phyloP scores from a whole-genome alignment of 2,329 filamentous ascomycete species.

The Teratosphaeria epicoccoides region DNA sequence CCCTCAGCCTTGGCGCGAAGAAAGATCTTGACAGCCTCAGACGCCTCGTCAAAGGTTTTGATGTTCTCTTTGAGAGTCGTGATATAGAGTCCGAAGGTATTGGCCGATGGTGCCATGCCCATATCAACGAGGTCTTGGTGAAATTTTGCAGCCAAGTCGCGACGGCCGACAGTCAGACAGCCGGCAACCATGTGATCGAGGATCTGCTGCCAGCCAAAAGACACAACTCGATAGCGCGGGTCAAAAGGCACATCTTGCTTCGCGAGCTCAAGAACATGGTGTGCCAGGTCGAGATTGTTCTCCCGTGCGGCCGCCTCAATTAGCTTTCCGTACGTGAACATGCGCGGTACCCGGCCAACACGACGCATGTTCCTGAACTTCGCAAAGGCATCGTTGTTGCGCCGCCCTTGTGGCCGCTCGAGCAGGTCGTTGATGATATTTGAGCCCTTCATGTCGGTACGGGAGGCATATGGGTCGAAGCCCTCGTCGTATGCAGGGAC shows the following conservation, averaged over 20 bases:
- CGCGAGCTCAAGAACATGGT: conserved; percentile 82
- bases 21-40: conserved; percentile 95
- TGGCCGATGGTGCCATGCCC: conserved; percentile 83
- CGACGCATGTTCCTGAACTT: conserved; percentile 91
- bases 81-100: conserved; percentile 97
- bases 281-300: conserved; percentile 67
- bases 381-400: conserved; percentile 64
- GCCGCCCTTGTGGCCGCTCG: conserved; percentile 64
- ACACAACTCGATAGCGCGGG: conserved; percentile 72
- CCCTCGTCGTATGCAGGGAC: conserved; percentile 58
- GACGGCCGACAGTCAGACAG: conserved; percentile 72
- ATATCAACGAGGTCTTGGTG: conserved; percentile 87
- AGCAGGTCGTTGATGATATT: conserved; percentile 81
- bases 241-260: conserved; percentile 78
- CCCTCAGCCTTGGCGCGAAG: conserved; percentile 85
- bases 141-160: conserved; percentile 69
- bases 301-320: conserved; percentile 85
- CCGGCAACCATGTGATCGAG: conserved; percentile 94
- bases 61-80: conserved; percentile 96
- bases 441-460: conserved; percentile 87
- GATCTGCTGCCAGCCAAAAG: conserved; percentile 94
- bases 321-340: conserved; percentile 93
- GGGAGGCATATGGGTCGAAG: conserved; percentile 82
- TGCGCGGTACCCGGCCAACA: conserved; percentile 79
- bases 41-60: conserved; percentile 95